These are phyloP conservation scores for Magnolia kwangsiensis DNA, from an alignment of 164 flowering plant genomes.

Conservation along the genomic window DNA sequence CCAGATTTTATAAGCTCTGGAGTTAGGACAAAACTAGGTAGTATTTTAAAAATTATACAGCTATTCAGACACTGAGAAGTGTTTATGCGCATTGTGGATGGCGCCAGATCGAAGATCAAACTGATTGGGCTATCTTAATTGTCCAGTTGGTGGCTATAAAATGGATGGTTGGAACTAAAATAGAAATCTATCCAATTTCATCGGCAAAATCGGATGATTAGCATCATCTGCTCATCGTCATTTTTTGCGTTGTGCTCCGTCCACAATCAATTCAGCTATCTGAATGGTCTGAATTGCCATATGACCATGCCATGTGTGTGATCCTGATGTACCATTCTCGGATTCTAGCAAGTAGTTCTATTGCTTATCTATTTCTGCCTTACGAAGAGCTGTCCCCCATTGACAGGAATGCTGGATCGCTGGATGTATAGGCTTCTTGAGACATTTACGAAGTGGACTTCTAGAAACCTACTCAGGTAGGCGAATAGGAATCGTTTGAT, in stretches of 20 bases:
- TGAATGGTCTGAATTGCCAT: neutral
- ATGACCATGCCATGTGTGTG: neutral
- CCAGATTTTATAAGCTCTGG: too few relatives aligned
- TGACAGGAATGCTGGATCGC: slow-evolving; percentile 92
- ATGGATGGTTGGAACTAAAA: too few relatives aligned
- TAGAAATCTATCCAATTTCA: too few relatives aligned
- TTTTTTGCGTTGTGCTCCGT: neutral
- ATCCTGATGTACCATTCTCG: neutral
- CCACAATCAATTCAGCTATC: neutral
- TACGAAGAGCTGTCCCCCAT: neutral
- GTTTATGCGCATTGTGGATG: too few relatives aligned
- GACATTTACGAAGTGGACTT: slow-evolving; percentile 53
- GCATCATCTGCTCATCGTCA: neutral
- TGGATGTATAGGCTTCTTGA: slow-evolving; percentile 92
- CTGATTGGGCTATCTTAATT: too few relatives aligned
- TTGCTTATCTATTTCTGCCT: neutral
- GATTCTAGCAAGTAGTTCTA: neutral
- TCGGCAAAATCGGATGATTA: neutral
- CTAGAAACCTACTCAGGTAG: slow-evolving; percentile 29
- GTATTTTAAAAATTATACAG: too few relatives aligned
- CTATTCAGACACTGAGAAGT: too few relatives aligned
- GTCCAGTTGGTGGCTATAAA: too few relatives aligned
- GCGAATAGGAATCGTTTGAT: neutral
- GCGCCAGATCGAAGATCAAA: too few relatives aligned
- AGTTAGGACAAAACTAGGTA: too few relatives aligned